Percentiles rank a stretch among this genome's conserved stretches.
Conservation (phyloP, 495 filamentous ascomycete species). For the Trichodelitschia bisporula region DNA sequence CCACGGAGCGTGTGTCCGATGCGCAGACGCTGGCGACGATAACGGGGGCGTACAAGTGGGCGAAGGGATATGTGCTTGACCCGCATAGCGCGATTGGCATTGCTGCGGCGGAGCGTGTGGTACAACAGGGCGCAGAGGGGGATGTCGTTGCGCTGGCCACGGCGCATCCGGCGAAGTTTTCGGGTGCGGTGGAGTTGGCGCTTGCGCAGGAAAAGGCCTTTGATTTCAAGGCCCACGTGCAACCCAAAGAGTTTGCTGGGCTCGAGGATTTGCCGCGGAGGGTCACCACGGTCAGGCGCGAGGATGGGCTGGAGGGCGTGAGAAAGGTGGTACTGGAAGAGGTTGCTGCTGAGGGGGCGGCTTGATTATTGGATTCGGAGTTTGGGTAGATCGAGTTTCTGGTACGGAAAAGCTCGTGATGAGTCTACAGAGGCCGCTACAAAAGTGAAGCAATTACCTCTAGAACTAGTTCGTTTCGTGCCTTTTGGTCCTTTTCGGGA, state of each 20-base stretch:
- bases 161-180: conserved; percentile 87
- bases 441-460: too few relatives aligned
- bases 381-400: too few relatives aligned
- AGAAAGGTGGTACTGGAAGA: conserved; percentile 12
- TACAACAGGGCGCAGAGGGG: conserved; percentile 18
- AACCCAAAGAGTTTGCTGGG: conserved; percentile 56
- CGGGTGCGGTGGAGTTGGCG: conserved; percentile 49
- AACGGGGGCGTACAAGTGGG: conserved; percentile 28
- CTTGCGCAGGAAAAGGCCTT: conserved; percentile 41
- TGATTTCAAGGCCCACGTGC: conserved; percentile 37
- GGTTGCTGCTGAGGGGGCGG: too few relatives aligned
- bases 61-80: conserved; percentile 56
- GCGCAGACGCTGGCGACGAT: conserved; percentile 53
- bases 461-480: too few relatives aligned
- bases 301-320: conserved; percentile 15
- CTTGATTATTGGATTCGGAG: too few relatives aligned
- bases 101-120: conserved; percentile 38
- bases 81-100: conserved; percentile 81
- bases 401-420: too few relatives aligned
- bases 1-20: conserved; percentile 64
- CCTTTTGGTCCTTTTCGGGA: too few relatives aligned
- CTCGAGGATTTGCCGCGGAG: conserved; percentile 40
- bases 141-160: conserved; percentile 66
- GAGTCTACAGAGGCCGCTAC: too few relatives aligned
- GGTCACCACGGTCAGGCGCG: conserved; percentile 19